These are phyloP conservation scores for Lithohypha guttulata DNA, from an alignment of 2,329 filamentous ascomycete species.

Conservation along the genomic window DNA sequence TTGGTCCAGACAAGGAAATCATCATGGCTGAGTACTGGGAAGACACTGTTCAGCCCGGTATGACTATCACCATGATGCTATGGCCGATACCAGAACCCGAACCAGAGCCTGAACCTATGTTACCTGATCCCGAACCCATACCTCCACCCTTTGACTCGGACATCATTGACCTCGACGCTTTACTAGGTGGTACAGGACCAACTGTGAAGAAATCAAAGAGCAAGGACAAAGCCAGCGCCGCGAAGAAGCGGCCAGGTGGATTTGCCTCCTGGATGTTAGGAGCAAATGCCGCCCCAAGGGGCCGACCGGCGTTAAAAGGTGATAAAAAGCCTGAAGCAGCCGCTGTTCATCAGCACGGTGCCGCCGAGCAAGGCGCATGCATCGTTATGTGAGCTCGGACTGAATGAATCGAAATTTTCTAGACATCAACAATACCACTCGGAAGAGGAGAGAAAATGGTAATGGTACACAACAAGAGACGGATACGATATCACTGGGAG, in stretches of 20 bases:
- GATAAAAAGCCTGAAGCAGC: constrained; percentile 36
- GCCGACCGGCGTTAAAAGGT: constrained; percentile 32
- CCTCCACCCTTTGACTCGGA: constrained; percentile 12
- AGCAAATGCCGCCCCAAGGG: constrained; percentile 15
- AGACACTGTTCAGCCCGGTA: constrained; percentile 67
- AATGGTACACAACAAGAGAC: not conserved
- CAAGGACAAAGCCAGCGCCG: constrained; percentile 15
- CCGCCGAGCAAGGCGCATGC: constrained; percentile 22
- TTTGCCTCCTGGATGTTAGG: constrained; percentile 38
- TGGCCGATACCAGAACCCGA: constrained; percentile 49
- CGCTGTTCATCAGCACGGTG: constrained; percentile 24
- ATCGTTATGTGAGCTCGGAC: constrained; percentile 29
- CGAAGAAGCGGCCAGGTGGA: constrained; percentile 22
- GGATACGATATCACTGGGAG: not conserved
- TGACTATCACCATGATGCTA: constrained; percentile 58
- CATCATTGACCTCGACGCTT: constrained; percentile 16
- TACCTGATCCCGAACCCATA: constrained; percentile 11
- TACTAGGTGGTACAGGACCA: constrained; percentile 16
- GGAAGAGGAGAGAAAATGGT: not conserved
- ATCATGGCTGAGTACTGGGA: constrained; percentile 76
- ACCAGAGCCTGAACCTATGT: constrained; percentile 16
- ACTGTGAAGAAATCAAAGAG: constrained; percentile 13
- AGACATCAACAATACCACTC: not conserved
- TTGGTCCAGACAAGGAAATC: constrained; percentile 69
- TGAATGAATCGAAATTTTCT: too few species aligned